phyloP scores from a whole-genome alignment of 2,329 filamentous ascomycete genomes.

The Stagonosporopsis cucurbitacearum region DNA sequence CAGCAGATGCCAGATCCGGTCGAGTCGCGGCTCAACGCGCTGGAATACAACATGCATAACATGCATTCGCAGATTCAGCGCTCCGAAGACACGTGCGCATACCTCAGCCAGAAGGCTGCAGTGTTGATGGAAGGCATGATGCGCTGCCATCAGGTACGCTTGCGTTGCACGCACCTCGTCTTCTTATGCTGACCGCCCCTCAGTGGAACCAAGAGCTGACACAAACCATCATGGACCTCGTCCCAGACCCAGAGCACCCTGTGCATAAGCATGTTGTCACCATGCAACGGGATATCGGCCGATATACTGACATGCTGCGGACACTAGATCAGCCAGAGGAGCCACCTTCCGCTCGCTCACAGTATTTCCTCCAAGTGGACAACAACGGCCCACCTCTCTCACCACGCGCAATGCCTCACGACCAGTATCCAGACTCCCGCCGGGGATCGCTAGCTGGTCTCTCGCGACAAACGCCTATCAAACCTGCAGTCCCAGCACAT shows the following conservation, averaged over 20 bases:
- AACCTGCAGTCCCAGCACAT: slow-evolving; percentile 81
- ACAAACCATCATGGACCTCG: slow-evolving; percentile 73
- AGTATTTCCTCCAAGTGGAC: slow-evolving; percentile 53
- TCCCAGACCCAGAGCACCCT: slow-evolving; percentile 76
- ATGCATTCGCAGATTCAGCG: slow-evolving; percentile 76
- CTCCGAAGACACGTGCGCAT: slow-evolving; percentile 81
- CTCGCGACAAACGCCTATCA: slow-evolving; percentile 70
- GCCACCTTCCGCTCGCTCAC: slow-evolving; percentile 62
- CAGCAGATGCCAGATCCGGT: slow-evolving; percentile 74
- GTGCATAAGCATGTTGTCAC: slow-evolving; percentile 72
- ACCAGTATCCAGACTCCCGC: slow-evolving; percentile 69
- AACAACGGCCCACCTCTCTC: slow-evolving; percentile 75
- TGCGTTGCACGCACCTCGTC: slow-evolving; percentile 24
- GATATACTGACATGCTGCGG: slow-evolving; percentile 66
- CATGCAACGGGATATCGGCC: slow-evolving; percentile 68
- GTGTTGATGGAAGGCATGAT: slow-evolving; percentile 80
- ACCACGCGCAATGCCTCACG: slow-evolving; percentile 83
- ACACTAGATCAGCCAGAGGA: slow-evolving; percentile 69
- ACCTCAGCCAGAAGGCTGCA: slow-evolving; percentile 81
- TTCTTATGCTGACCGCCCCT: slow-evolving; percentile 32
- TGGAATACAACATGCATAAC: slow-evolving; percentile 86
- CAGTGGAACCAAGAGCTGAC: slow-evolving; percentile 87
- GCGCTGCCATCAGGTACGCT: slow-evolving; percentile 69
- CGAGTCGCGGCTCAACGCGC: slow-evolving; percentile 73
- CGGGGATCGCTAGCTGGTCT: slow-evolving; percentile 66